Evolutionary conservation across 805 yeast genomes (phyloP).

Genomic region (Lachancea sp.): DNA sequence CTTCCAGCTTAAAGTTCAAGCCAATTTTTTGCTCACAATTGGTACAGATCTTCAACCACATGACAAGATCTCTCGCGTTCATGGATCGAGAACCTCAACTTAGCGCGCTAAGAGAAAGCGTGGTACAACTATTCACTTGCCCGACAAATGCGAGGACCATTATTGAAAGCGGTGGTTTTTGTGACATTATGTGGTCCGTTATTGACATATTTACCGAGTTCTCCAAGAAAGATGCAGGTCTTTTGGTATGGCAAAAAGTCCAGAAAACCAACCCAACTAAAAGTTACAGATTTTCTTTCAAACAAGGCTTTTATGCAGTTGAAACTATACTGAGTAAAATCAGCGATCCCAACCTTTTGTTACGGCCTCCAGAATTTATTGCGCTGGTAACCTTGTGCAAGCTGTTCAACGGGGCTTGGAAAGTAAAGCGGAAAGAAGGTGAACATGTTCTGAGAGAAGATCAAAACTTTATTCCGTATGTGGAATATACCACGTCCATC

Average conservation of each 20-base stretch:
- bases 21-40: conserved; percentile 46
- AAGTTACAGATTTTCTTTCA: conserved; percentile 31
- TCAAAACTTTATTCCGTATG: conserved; percentile 43
- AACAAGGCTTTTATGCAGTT: conserved; percentile 32
- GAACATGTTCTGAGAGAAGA: conserved; percentile 61
- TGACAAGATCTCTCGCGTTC: conserved; percentile 42
- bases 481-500: conserved; percentile 42
- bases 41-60: conserved; percentile 47
- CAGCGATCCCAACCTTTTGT: conserved; percentile 27
- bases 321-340: conserved; percentile 34
- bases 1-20: conserved; percentile 46
- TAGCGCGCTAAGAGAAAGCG: conserved; percentile 63
- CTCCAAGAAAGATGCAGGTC: conserved; percentile 34
- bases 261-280: conserved; percentile 31
- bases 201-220: conserved; percentile 40
- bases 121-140: conserved; percentile 85
- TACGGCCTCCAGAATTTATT: conserved; percentile 35
- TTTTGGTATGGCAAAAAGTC: conserved; percentile 31
- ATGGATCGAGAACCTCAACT: conserved; percentile 86
- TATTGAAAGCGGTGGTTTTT: conserved; percentile 36
- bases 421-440: conserved; percentile 52
- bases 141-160: conserved; percentile 65
- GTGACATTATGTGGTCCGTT: conserved; percentile 43
- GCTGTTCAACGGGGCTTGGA: conserved; percentile 53
- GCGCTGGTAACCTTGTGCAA: conserved; percentile 43